Base-by-base conservation (phyloP, 148 eudicot genomes). In the Vaccinium corymbosum region DNA sequence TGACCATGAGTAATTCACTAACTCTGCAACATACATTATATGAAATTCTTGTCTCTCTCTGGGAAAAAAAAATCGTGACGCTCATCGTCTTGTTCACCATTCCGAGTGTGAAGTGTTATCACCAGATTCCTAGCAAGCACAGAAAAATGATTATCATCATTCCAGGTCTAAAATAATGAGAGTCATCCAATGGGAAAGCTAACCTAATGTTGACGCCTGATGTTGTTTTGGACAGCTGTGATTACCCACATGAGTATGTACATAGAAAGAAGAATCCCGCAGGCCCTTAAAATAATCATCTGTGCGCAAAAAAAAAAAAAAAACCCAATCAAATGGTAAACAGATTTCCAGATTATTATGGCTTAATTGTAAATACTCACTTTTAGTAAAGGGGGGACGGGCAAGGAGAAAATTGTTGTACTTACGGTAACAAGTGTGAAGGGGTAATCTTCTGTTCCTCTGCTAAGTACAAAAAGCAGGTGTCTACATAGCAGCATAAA, bases 251-350 rank as follows among this genome's bases (percentile, higher is more conserved):
- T 86, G n/a, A 94, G 84, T 49, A 93, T 62, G 90, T 88, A 94
- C 94, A 94, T 90, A 0, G 98, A 94, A 52, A 94, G 32, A 42
- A 94, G 82, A 38, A 93, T 88, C 82, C 94, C 95, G 84, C 90
- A 84, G n/a, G 91, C 84, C 84, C 89, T 90, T 16, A 90, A 83
- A 51, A 91, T 25, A 56, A 93, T 42, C 86, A 94, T 81, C 95
- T 94, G 91, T 90, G 2, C 2, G 7, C 73, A 87, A 78, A 14
- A 38, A 38, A 38, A 38, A 3, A 35, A 35, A 35, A 35, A 0
- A 14, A 32, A 1, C 13, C 27, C 38, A 51, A 38, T 2, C 5
- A 42, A 76, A 46, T 76, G 10, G 70, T 42, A 4, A 77, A 0
- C 17, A 0, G 14, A 9, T 20, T 10, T 9, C 25, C 16, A 20